phyloP scores from a whole-genome alignment of 768 basidiomycete genomes.

The Pholiota molesta region DNA sequence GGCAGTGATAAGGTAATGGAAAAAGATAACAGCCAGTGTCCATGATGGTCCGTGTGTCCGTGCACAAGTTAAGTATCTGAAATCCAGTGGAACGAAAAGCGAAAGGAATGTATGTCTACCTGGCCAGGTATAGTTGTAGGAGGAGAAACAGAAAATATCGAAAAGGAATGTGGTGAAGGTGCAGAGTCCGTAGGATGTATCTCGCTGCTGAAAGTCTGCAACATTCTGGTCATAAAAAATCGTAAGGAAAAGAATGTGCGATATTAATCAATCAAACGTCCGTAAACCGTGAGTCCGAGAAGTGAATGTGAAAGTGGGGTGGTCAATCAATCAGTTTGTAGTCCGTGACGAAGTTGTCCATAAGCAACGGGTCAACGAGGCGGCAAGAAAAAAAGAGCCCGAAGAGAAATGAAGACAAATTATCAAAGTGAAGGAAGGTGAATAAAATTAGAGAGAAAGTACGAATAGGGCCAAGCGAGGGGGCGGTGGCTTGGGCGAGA shows the following conservation, averaged over 20 bases:
- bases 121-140: conserved; percentile 8
- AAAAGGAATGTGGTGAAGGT: conserved; percentile 21
- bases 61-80: conserved; percentile 3
- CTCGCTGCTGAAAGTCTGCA: conserved; percentile 23
- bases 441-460: conserved; percentile 15
- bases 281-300: conserved; percentile 22
- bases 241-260: conserved; percentile 15
- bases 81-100: background rate
- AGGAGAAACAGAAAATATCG: background rate
- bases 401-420: conserved; percentile 2
- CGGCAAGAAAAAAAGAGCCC: background rate
- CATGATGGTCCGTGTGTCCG: conserved; percentile 23
- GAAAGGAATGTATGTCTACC: conserved; percentile 10
- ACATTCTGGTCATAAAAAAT: conserved; percentile 8
- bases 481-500: background rate
- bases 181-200: conserved; percentile 25
- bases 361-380: conserved; percentile 14
- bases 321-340: conserved; percentile 17
- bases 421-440: conserved; percentile 8
- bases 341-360: conserved; percentile 22
- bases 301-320: conserved; percentile 9
- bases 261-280: conserved; percentile 22
- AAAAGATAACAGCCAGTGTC: conserved; percentile 18
- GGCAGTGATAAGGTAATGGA: conserved; percentile 7
- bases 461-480: conserved; percentile 2